A percentile compares a stretch with the other conserved stretches of the same genome.
Evolutionary conservation across 192 early-diverging fungal genomes (phyloP).

Genomic region (Cetraspora pellucida): DNA sequence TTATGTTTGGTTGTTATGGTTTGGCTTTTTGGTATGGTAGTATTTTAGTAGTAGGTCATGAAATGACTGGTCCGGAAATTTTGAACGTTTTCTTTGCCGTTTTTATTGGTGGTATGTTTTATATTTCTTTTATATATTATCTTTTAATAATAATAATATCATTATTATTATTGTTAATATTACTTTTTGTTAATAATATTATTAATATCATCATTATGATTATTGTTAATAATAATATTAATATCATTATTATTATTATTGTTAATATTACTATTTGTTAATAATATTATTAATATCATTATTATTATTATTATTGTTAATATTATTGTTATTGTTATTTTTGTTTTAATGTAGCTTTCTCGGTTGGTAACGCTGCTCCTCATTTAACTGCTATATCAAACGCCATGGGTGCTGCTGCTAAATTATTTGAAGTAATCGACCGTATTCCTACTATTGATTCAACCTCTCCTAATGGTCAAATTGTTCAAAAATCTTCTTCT

Average conservation of each 20-base stretch:
- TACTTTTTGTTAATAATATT: too few relatives aligned
- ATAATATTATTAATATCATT: not conserved
- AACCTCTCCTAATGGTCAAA: slow-evolving; percentile 44
- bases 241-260: too few relatives aligned
- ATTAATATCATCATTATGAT: not conserved
- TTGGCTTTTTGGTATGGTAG: slow-evolving; percentile 89
- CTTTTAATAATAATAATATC: not conserved
- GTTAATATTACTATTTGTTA: too few relatives aligned
- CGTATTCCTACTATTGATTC: slow-evolving; percentile 79
- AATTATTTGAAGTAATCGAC: slow-evolving; percentile 82
- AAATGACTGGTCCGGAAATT: slow-evolving; percentile 54
- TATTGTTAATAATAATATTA: not conserved
- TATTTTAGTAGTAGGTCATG: slow-evolving; percentile 56
- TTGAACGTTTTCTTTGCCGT: slow-evolving; percentile 89
- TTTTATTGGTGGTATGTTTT: slow-evolving; percentile 66
- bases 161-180: too few relatives aligned
- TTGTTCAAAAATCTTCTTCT: slow-evolving; percentile 45
- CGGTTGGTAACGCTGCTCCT: slow-evolving; percentile 53
- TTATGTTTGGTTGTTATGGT: slow-evolving; percentile 73
- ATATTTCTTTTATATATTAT: not conserved
- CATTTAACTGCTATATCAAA: slow-evolving; percentile 75
- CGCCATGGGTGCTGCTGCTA: slow-evolving; percentile 81
- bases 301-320: not conserved
- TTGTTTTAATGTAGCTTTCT: slow-evolving; percentile 10
- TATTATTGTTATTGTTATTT: too few relatives aligned